Evolutionary conservation across 768 basidiomycete genomes (phyloP), one percentile per base, ranked within the genome.

Genomic region (Clitopilus hobsonii): DNA sequence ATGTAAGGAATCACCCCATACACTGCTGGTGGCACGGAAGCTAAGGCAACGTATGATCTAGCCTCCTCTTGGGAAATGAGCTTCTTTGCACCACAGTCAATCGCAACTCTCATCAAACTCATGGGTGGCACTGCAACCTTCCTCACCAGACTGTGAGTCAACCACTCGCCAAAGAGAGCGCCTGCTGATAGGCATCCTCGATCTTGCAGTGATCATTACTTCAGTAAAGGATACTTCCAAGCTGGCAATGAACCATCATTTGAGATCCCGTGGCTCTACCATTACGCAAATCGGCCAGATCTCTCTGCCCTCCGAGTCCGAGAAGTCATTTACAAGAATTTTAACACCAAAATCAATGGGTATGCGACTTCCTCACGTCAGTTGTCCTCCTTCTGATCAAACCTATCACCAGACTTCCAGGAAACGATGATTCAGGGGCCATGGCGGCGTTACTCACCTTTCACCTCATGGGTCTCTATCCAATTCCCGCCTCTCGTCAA

Each of bases 11-110:
- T 7, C 23, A 28, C 18, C 28, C 45, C 36, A 5, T 16, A 38
- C 14, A 10, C 29, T 41, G n/a, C 25, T 49, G 2, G 18, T 28
- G 23, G 7, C 24, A 16, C 36, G 36, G 14, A 20, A 14, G 3
- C 20, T 38, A n/a, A n/a, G n/a, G n/a, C n/a, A n/a, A n/a, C n/a
- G n/a, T n/a, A n/a, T n/a, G n/a, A n/a, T n/a, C n/a, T n/a, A 80
- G 79, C 78, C 0, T 79, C 78, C 6, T 81, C 79, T 18, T 81
- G 78, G 78, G 78, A 81, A 56, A 76, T 76, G 69, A 78, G 75
- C 61, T 79, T 80, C 65, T 80, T 78, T 54, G 77, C 74, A 2
- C 78, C 79, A 3, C 77, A 81, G 53, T 78, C 78, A 5, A 77
- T 80, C 70, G 66, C 76, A 16, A 77, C 77, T 1, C 60, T 80